These are phyloP conservation scores for Alternaria ethzedia DNA, from an alignment of 2,329 filamentous ascomycete genomes.

Conservation along the genomic window DNA sequence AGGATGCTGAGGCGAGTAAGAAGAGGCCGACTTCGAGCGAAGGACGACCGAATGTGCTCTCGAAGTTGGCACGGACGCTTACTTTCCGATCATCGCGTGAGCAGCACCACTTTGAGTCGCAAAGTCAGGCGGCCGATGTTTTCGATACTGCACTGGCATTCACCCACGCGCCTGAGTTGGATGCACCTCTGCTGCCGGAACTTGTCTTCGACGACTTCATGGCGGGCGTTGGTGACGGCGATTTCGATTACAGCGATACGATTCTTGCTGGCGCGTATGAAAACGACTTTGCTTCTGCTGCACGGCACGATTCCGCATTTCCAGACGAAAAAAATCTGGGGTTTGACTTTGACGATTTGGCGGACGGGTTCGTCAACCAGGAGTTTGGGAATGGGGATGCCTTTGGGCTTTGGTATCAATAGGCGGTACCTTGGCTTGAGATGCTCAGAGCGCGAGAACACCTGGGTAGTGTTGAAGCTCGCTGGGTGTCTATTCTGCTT, in stretches of 20 bases:
- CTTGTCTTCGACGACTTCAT: not conserved
- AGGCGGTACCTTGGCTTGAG: no score
- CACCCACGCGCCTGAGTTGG: not conserved
- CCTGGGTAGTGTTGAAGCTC: no score
- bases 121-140: not conserved
- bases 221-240: not conserved
- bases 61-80: conserved; percentile 6
- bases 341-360: not conserved
- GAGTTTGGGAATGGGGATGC: not conserved
- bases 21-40: conserved; percentile 7
- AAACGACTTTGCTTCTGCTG: not conserved
- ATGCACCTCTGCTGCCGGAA: not conserved
- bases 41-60: not conserved
- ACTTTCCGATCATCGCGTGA: not conserved
- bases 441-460: no score
- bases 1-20: not conserved
- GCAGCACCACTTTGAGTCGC: not conserved
- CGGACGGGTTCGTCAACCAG: not conserved
- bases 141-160: not conserved
- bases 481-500: no score
- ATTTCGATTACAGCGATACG: not conserved
- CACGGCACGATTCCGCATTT: not conserved
- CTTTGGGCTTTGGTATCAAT: not conserved
- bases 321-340: not conserved
- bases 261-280: not conserved